phyloP scores from a whole-genome alignment of 345 rosid genomes.

The Erodium maritimum region DNA sequence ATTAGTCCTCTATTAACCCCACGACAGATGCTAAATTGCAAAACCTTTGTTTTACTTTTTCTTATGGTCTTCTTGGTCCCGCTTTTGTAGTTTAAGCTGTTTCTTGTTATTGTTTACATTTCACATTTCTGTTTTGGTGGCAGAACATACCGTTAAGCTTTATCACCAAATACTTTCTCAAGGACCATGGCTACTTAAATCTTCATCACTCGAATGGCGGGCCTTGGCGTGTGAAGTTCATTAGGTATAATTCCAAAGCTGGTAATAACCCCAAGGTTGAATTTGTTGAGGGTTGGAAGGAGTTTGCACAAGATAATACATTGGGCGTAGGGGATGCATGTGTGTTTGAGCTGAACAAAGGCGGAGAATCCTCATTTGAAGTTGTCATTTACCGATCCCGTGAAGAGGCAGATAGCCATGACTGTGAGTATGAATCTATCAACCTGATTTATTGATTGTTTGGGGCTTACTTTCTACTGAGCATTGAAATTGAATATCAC shows the following conservation, averaged over 20 bases:
- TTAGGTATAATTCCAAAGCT: not conserved
- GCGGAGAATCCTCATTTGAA: not conserved
- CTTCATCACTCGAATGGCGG: not conserved
- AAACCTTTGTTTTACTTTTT: no score
- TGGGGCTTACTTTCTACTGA: no score
- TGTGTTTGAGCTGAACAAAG: conserved; percentile 6
- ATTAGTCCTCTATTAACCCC: no score
- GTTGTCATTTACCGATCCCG: not conserved
- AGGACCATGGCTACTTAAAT: not conserved
- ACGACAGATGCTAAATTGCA: no score
- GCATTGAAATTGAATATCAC: no score
- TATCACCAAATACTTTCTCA: not conserved
- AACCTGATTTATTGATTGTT: no score
- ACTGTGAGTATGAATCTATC: not conserved
- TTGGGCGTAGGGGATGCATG: conserved; percentile 12
- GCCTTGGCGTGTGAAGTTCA: not conserved
- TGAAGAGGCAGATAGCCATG: not conserved
- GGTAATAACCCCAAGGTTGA: not conserved
- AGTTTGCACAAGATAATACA: not conserved
- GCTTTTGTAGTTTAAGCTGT: not conserved
- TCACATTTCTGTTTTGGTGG: not conserved
- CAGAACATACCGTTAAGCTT: not conserved
- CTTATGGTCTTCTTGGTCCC: no score
- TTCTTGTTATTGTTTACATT: no score
- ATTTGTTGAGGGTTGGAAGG: conserved; percentile 1